These are phyloP conservation scores for Urochloa ruziziensis DNA, from an alignment of 176 grass and related monocot species.

Conservation along the genomic window DNA sequence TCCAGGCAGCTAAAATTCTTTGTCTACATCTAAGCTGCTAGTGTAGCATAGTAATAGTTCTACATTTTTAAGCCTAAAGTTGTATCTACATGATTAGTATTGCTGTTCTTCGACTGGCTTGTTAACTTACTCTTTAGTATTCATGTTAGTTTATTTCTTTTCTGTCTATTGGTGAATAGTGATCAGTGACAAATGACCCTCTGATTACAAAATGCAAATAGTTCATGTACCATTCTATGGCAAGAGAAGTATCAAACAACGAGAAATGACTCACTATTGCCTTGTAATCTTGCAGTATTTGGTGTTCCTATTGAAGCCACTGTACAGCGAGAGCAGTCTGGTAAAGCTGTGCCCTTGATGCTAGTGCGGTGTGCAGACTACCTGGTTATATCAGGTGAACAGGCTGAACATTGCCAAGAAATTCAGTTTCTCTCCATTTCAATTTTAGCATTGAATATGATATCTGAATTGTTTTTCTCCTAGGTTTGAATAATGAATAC, in stretches of 20 bases:
- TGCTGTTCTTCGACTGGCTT: neutral
- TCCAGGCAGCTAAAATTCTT: constrained; percentile 1
- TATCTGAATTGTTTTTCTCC: constrained; percentile 6
- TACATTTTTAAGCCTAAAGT: neutral
- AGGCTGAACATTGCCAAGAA: constrained; percentile 20
- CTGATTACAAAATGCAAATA: constrained; percentile 16
- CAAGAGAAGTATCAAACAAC: neutral
- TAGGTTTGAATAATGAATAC: constrained; percentile 81
- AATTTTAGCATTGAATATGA: constrained; percentile 20
- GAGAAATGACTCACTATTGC: constrained; percentile 7
- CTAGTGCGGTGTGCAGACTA: constrained; percentile 82
- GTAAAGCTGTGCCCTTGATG: constrained; percentile 77
- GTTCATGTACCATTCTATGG: neutral
- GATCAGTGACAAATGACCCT: neutral
- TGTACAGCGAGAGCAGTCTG: constrained; percentile 69
- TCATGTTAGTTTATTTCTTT: constrained; percentile 9
- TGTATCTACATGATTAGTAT: constrained; percentile 11
- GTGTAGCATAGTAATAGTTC: neutral
- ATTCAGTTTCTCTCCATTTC: constrained; percentile 1
- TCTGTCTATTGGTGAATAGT: neutral
- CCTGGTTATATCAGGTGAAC: constrained; percentile 84
- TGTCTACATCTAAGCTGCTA: neutral
- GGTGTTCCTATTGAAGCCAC: constrained; percentile 80
- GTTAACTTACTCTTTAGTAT: neutral
- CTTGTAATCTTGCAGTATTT: constrained; percentile 64